Evolutionary conservation across 805 yeast species (phyloP), one percentile per base, ranked within the genome.

Genomic region (Nakazawaea pomicola): DNA sequence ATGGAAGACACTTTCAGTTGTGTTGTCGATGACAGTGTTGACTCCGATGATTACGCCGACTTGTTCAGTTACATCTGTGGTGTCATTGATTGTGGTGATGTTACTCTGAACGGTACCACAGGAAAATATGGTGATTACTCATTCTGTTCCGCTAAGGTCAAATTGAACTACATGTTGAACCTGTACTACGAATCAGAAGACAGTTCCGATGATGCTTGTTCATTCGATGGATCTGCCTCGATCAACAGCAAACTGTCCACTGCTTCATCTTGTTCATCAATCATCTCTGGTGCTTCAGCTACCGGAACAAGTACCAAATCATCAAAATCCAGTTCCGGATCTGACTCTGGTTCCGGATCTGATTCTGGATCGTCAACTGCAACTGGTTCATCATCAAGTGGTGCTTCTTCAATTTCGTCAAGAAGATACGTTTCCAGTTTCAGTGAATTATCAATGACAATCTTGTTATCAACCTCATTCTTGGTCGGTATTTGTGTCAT

Each of bases 81-180:
- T 49, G 52, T 55, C 37, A 61, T 74, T 46, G 67, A 66, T 47
- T 84, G 95, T 65, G 60, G 62, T 30, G 87, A 78, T 53, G 80
- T 84, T 49, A 57, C 60, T 38, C 73, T 70, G 31, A 72, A 83
- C 58, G 90, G 87, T 65, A 61, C 73, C 37, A 59, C 67, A 17
- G 93, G 91, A 57, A 53, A 56, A 6, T 84, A 84, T 58, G 93
- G 93, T 61, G 70, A 80, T 21, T 77, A 70, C 64, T 83, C 91
- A 14, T 80, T 72, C 79, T 84, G 93, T 61, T 66, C 76, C 16
- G 60, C 74, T 41, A 75, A 80, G 61, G 83, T 80, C 44, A 69
- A 78, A 65, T 68, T 84, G 52, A 72, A 84, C 29, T 84, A 71
- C 55, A 72, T 78, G 29, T 58, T 84, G 63, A 78, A 83, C 70